Evolutionary conservation across 805 yeast species (phyloP).

Genomic region (Gaillardinia entomophila): DNA sequence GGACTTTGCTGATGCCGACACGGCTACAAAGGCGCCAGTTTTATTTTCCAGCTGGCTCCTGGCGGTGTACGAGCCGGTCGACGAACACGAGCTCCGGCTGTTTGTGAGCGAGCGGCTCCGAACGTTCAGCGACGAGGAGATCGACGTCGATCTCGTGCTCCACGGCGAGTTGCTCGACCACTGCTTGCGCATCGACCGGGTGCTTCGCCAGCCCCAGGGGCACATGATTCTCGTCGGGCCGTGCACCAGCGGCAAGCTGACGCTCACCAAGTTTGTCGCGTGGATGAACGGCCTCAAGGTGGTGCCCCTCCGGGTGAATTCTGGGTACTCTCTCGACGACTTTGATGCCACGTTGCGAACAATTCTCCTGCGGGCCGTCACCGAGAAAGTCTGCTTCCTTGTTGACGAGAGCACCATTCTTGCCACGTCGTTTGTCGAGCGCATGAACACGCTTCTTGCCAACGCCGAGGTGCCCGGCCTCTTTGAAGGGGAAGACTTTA

Average conservation of each 20-base stretch:
- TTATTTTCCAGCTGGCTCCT: slow-evolving; percentile 75
- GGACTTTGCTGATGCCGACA: slow-evolving; percentile 20
- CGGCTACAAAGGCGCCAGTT: slow-evolving; percentile 44
- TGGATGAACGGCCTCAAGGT: slow-evolving; percentile 82
- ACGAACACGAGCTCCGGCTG: slow-evolving; percentile 36
- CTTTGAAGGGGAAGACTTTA: slow-evolving; percentile 69
- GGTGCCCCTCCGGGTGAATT: slow-evolving; percentile 51
- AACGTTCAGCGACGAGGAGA: slow-evolving; percentile 75
- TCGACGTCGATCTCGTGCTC: slow-evolving; percentile 53
- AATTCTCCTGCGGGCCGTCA: slow-evolving; percentile 41
- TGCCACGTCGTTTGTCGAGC: slow-evolving; percentile 75
- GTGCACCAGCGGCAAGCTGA: slow-evolving; percentile 75
- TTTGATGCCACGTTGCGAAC: slow-evolving; percentile 63
- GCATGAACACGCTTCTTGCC: slow-evolving; percentile 91
- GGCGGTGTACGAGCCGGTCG: slow-evolving; percentile 52
- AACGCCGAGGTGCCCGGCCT: slow-evolving; percentile 91
- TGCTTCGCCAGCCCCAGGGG: slow-evolving; percentile 79
- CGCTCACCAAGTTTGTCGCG: slow-evolving; percentile 73
- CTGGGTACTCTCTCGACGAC: slow-evolving; percentile 49
- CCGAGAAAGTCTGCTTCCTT: slow-evolving; percentile 62
- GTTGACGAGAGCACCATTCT: slow-evolving; percentile 76
- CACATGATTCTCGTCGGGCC: slow-evolving; percentile 84
- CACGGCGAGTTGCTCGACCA: slow-evolving; percentile 72
- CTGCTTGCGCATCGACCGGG: slow-evolving; percentile 73
- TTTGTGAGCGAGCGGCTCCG: slow-evolving; percentile 62